Conservation (phyloP, 768 basidiomycete genomes). For the Piloderma croceum region DNA sequence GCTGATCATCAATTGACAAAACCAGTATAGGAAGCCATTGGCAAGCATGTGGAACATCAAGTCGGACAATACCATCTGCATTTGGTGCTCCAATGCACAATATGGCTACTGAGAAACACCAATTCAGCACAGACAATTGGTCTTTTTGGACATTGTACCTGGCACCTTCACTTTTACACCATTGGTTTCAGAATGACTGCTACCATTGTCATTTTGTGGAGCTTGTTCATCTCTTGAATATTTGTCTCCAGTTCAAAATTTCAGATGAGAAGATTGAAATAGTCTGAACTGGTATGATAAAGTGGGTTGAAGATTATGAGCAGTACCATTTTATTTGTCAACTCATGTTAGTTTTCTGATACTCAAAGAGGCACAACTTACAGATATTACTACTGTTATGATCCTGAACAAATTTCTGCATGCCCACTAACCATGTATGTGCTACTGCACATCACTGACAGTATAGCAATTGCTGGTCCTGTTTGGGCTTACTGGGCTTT, state of each 20-base stretch:
- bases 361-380: too few relatives aligned
- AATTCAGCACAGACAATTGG: constrained; percentile 22
- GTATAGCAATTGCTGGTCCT: constrained; percentile 28
- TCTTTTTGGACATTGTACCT: constrained; percentile 20
- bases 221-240: constrained; percentile 18
- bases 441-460: constrained; percentile 27
- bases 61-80: constrained; percentile 29
- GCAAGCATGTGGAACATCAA: constrained; percentile 29
- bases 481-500: constrained; percentile 33
- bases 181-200: constrained; percentile 11
- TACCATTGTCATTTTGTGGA: constrained; percentile 23
- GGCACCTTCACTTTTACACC: constrained; percentile 17
- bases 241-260: constrained; percentile 18
- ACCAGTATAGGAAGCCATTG: constrained; percentile 36
- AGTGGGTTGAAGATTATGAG: constrained; percentile 19
- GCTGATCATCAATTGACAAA: constrained; percentile 23
- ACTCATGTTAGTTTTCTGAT: too few relatives aligned
- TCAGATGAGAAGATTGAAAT: constrained; percentile 8
- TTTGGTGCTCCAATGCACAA: constrained; percentile 30
- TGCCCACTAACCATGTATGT: constrained; percentile 31
- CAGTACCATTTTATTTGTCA: too few relatives aligned
- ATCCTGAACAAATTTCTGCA: constrained; percentile 17
- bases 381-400: constrained; percentile 31
- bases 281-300: constrained; percentile 9
- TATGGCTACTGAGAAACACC: constrained; percentile 9